Percentiles rank a stretch among this genome's conserved stretches.
Conservation (phyloP, 257 asterid genomes). For the Salvia splendens region DNA sequence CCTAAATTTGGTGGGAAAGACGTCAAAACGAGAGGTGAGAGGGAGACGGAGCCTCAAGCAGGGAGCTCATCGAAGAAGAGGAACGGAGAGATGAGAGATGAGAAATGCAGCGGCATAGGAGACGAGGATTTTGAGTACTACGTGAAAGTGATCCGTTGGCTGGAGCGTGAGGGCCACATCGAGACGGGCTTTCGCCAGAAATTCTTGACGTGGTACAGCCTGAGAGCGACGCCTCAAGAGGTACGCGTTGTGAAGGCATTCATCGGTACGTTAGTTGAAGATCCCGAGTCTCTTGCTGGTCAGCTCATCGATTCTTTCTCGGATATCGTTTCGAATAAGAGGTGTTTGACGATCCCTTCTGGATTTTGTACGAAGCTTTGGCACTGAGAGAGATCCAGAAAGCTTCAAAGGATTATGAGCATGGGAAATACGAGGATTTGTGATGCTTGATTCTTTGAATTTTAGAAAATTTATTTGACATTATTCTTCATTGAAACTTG, state of each 20-base stretch:
- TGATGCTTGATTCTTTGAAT: slow-evolving; percentile 24
- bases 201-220: slow-evolving; percentile 81
- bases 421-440: neutral
- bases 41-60: slow-evolving; percentile 60
- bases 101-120: slow-evolving; percentile 47
- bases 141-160: slow-evolving; percentile 65
- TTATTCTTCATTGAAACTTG: slow-evolving; percentile 17
- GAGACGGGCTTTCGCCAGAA: slow-evolving; percentile 64
- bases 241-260: slow-evolving; percentile 59
- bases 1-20: slow-evolving; percentile 40
- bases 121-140: slow-evolving; percentile 68
- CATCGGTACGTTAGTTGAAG: slow-evolving; percentile 66
- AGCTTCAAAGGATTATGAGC: slow-evolving; percentile 1
- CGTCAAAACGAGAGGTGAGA: slow-evolving; percentile 36
- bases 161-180: slow-evolving; percentile 74
- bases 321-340: slow-evolving; percentile 52
- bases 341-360: slow-evolving; percentile 44
- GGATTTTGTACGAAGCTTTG: slow-evolving; percentile 78
- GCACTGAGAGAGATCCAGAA: slow-evolving; percentile 47
- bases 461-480: slow-evolving; percentile 12
- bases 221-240: slow-evolving; percentile 72
- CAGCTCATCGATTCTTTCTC: slow-evolving; percentile 69
- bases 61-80: slow-evolving; percentile 80
- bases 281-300: slow-evolving; percentile 65
- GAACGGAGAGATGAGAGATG: slow-evolving; percentile 45